A percentile compares a stretch with the other conserved stretches of the same genome.
These are phyloP conservation scores for Russula ochroleuca DNA, from an alignment of 768 basidiomycete genomes.

Conservation along the genomic window DNA sequence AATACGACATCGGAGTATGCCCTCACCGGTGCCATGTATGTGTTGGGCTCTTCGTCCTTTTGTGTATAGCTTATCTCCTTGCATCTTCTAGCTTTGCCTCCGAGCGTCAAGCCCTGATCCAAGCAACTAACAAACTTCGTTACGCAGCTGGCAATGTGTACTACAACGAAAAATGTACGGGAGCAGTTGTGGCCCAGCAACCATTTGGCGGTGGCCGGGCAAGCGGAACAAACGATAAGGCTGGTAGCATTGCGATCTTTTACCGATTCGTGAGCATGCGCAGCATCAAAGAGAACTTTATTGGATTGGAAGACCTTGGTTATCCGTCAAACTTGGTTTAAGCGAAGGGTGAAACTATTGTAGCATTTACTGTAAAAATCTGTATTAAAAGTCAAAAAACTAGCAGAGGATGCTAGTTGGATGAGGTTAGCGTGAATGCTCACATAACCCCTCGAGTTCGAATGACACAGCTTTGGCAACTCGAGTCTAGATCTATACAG, in stretches of 20 bases:
- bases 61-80: slow-evolving; percentile 18
- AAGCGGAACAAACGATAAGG: slow-evolving; percentile 98
- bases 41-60: slow-evolving; percentile 23
- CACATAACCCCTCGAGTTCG: too few relatives aligned
- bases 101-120: slow-evolving; percentile 75
- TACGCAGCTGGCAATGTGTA: slow-evolving; percentile 96
- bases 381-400: slow-evolving; percentile 1
- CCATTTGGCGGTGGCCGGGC: slow-evolving; percentile 93
- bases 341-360: background rate
- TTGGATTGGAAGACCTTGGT: slow-evolving; percentile 68
- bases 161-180: slow-evolving; percentile 98
- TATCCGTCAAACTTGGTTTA: slow-evolving; percentile 87
- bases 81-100: slow-evolving; percentile 59
- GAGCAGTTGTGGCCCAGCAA: slow-evolving; percentile 96
- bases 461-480: too few relatives aligned
- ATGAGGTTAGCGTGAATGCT: background rate
- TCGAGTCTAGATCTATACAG: too few relatives aligned
- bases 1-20: slow-evolving; percentile 85
- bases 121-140: slow-evolving; percentile 76
- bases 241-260: slow-evolving; percentile 75
- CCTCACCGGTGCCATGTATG: slow-evolving; percentile 91
- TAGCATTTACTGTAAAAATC: background rate
- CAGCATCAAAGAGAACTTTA: slow-evolving; percentile 97
- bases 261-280: slow-evolving; percentile 82
- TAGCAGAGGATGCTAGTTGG: background rate